Evolutionary conservation across 306 rosid genomes (phyloP).

Genomic region (Nissolia schottii): DNA sequence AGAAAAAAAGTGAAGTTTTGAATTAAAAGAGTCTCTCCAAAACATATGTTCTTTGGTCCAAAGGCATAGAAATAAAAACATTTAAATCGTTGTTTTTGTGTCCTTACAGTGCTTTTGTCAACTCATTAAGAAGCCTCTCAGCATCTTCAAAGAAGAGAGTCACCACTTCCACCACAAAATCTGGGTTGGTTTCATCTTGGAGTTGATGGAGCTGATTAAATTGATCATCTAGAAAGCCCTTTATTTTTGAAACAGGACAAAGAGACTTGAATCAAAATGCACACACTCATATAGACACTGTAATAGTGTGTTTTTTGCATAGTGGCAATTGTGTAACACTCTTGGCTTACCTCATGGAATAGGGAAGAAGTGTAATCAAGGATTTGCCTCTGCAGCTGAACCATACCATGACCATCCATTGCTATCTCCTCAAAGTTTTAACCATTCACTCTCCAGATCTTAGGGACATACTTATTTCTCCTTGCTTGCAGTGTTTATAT

Average conservation of each 20-base stretch:
- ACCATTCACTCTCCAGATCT: constrained; percentile 20
- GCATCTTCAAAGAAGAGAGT: constrained; percentile 74
- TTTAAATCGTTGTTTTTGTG: background rate
- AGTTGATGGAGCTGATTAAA: constrained; percentile 64
- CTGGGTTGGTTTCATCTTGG: constrained; percentile 84
- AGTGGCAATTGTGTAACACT: background rate
- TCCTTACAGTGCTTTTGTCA: constrained; percentile 56
- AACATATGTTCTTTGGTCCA: no score
- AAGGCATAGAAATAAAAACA: background rate
- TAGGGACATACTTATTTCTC: constrained; percentile 23
- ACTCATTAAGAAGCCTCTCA: constrained; percentile 64
- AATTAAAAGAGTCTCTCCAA: no score
- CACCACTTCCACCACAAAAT: constrained; percentile 77
- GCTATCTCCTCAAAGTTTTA: constrained; percentile 11
- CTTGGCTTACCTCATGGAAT: constrained; percentile 63
- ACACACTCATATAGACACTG: background rate
- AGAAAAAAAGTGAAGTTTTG: background rate
- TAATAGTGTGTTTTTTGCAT: background rate
- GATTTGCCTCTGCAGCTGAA: constrained; percentile 54
- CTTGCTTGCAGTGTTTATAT: constrained; percentile 1
- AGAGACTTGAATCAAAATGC: background rate
- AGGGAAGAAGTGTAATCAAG: constrained; percentile 53
- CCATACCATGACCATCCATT: constrained; percentile 48
- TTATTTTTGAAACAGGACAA: background rate
- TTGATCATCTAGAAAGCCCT: constrained; percentile 78